phyloP scores from a whole-genome alignment of 148 eudicot species.

The Bassia scoparia region DNA sequence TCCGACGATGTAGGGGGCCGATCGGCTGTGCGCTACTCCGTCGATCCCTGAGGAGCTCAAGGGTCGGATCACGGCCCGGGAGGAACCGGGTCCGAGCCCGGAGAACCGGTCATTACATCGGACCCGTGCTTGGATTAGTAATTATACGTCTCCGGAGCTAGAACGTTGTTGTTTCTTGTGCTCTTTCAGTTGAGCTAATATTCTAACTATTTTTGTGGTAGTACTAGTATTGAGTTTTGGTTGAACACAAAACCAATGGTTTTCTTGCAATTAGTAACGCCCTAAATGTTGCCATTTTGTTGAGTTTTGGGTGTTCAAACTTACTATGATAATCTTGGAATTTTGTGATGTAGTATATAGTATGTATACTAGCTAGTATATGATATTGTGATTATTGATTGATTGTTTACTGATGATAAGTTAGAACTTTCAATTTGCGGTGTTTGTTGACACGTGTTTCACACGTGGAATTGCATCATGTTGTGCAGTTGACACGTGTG shows the following conservation, averaged over 20 bases:
- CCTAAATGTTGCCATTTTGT: not conserved
- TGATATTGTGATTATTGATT: too few species aligned
- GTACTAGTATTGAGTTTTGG: not conserved
- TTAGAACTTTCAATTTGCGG: too few species aligned
- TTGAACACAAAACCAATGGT: not conserved
- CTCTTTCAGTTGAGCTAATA: conserved; percentile 2
- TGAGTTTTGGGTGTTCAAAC: not conserved
- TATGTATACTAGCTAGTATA: too few species aligned
- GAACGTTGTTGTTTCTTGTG: not conserved
- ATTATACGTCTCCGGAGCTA: not conserved
- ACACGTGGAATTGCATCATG: too few species aligned
- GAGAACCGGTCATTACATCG: not conserved
- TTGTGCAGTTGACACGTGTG: too few species aligned
- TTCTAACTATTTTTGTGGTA: not conserved
- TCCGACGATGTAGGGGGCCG: not conserved
- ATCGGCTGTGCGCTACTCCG: conserved; percentile 1
- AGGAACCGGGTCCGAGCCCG: not conserved
- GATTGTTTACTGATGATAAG: too few species aligned
- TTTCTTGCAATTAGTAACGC: not conserved
- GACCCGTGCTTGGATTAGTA: not conserved
- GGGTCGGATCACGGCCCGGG: not conserved
- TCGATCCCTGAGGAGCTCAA: not conserved
- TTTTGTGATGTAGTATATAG: too few species aligned
- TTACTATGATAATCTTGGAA: too few species aligned
- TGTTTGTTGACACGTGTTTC: too few species aligned